phyloP scores from a whole-genome alignment of 2,329 filamentous ascomycete species.

The Colletotrichum tanaceti region DNA sequence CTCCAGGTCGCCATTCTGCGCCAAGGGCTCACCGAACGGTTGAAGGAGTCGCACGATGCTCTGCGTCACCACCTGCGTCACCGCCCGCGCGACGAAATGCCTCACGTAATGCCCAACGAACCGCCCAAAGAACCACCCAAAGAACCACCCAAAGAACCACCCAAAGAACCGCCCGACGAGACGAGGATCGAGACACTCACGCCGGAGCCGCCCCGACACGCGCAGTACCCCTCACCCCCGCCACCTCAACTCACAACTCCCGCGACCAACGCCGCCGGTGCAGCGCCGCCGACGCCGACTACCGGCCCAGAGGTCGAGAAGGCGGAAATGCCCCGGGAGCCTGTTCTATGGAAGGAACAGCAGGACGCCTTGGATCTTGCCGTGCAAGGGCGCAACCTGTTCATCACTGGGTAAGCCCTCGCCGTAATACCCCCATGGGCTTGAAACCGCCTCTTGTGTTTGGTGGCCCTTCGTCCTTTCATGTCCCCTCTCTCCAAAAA shows the following conservation, averaged over 20 bases:
- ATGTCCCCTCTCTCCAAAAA: neutral
- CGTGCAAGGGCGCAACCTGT: constrained; percentile 65
- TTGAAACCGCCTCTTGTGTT: too few relatives aligned
- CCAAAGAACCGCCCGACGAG: too few relatives aligned
- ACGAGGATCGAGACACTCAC: neutral
- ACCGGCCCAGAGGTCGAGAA: neutral
- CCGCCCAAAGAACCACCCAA: too few relatives aligned
- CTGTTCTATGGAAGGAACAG: constrained; percentile 15
- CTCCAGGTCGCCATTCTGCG: neutral
- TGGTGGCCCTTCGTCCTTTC: too few relatives aligned
- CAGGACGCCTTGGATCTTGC: constrained; percentile 55
- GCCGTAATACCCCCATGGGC: constrained; percentile 43
- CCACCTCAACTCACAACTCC: neutral
- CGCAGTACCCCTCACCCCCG: neutral
- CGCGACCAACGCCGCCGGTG: neutral
- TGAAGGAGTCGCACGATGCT: too few relatives aligned
- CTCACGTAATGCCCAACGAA: too few relatives aligned
- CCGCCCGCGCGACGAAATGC: too few relatives aligned
- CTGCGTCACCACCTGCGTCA: too few relatives aligned
- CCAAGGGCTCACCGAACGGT: too few relatives aligned
- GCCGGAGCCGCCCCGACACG: neutral
- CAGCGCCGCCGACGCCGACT: too few relatives aligned
- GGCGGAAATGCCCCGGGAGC: neutral
- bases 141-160: too few relatives aligned
- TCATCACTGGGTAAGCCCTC: constrained; percentile 73